A percentile compares a stretch with the other conserved stretches of the same genome.
phyloP scores from a whole-genome alignment of 2,329 filamentous ascomycete genomes.

The Leptographium procerum region DNA sequence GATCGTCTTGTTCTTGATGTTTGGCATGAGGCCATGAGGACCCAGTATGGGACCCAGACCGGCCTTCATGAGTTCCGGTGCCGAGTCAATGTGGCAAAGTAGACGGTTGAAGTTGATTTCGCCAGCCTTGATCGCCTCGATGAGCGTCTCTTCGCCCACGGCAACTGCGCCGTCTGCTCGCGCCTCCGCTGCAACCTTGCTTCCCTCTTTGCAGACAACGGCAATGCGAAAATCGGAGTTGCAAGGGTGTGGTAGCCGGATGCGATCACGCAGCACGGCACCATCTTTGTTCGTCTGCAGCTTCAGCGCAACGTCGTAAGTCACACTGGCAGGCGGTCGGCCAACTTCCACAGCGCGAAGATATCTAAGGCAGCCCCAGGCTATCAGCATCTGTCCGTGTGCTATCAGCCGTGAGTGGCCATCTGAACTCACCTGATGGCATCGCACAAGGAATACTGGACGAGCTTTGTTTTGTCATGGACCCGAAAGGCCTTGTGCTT shows the following conservation, averaged over 20 bases:
- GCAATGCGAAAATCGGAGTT: constrained; percentile 81
- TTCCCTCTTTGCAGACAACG: constrained; percentile 80
- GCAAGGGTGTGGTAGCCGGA: constrained; percentile 81
- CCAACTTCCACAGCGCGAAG: constrained; percentile 89
- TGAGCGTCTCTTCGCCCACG: constrained; percentile 77
- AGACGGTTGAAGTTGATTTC: constrained; percentile 80
- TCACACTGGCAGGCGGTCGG: constrained; percentile 56
- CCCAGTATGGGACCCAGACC: constrained; percentile 71
- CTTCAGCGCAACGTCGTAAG: constrained; percentile 83
- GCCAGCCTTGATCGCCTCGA: constrained; percentile 62
- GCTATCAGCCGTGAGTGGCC: background rate
- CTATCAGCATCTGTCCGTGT: background rate
- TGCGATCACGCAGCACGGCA: constrained; percentile 73
- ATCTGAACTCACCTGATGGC: constrained; percentile 63
- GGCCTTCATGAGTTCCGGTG: constrained; percentile 71
- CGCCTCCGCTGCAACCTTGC: constrained; percentile 62
- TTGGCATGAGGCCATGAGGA: constrained; percentile 88
- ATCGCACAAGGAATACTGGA: constrained; percentile 76
- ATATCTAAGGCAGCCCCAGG: constrained; percentile 48
- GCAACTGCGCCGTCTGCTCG: constrained; percentile 66
- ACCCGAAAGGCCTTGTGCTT: constrained; percentile 54
- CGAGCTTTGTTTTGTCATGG: constrained; percentile 53
- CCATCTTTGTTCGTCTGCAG: constrained; percentile 77
- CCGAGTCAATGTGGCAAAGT: constrained; percentile 71
- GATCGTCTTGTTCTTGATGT: constrained; percentile 75